phyloP scores from a whole-genome alignment of 2,329 filamentous ascomycete genomes.

The Helotiales sp. region DNA sequence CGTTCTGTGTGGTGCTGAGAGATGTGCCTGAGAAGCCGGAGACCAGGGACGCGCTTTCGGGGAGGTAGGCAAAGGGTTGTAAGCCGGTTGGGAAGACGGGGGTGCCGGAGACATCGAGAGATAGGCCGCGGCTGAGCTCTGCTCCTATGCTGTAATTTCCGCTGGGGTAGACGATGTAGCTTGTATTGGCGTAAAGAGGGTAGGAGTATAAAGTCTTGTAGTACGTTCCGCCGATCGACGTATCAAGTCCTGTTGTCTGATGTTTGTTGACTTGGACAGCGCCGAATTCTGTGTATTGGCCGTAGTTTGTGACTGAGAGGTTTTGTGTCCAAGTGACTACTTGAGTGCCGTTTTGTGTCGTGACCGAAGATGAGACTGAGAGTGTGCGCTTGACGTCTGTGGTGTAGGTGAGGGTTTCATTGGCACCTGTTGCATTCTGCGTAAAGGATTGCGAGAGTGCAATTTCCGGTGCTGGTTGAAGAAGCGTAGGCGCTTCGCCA shows the following conservation, averaged over 20 bases:
- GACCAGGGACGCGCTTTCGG: constrained; percentile 23
- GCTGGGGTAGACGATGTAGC: constrained; percentile 43
- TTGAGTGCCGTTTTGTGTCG: constrained; percentile 45
- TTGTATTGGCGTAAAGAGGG: constrained; percentile 59
- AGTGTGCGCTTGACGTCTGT: constrained; percentile 57
- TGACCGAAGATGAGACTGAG: constrained; percentile 51
- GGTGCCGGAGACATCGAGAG: constrained; percentile 44
- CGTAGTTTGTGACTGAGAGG: constrained; percentile 56
- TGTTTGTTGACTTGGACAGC: constrained; percentile 54
- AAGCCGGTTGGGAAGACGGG: constrained; percentile 60
- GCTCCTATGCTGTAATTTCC: constrained; percentile 50
- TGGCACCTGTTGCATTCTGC: constrained; percentile 50
- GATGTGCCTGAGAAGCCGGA: constrained; percentile 39
- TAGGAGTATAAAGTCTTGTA: constrained; percentile 52
- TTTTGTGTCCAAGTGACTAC: constrained; percentile 57
- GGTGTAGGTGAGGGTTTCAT: constrained; percentile 59
- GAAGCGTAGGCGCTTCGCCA: constrained; percentile 40
- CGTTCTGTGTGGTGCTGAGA: constrained; percentile 55
- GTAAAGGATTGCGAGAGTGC: constrained; percentile 49
- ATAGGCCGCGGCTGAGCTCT: constrained; percentile 48
- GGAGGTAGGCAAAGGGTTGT: constrained; percentile 50
- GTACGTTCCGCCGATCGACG: constrained; percentile 30
- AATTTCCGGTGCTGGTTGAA: constrained; percentile 44
- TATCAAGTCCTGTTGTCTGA: constrained; percentile 49
- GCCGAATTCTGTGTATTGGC: constrained; percentile 53